These are phyloP conservation scores for Candida saitoana DNA, from an alignment of 805 yeast species.

Conservation along the genomic window DNA sequence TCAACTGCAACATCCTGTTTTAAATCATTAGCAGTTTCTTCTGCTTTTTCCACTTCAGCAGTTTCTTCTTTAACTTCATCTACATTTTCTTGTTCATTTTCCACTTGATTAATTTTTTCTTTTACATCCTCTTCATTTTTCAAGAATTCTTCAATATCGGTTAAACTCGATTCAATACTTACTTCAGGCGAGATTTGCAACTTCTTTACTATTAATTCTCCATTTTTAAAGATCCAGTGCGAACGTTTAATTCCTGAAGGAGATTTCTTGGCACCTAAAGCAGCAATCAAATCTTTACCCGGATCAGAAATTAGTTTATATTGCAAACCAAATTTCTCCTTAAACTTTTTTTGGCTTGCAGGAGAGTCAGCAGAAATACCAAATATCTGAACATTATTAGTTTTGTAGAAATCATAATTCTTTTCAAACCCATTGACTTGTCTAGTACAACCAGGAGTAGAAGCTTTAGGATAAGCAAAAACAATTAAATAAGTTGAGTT, in stretches of 20 bases:
- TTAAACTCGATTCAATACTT: slow-evolving; percentile 57
- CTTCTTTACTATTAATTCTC: slow-evolving; percentile 54
- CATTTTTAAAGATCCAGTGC: slow-evolving; percentile 87
- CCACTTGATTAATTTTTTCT: slow-evolving; percentile 7
- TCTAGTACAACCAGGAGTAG: slow-evolving; percentile 94
- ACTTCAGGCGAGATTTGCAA: slow-evolving; percentile 50
- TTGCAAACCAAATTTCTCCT: slow-evolving; percentile 66
- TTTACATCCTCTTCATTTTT: slow-evolving; percentile 12
- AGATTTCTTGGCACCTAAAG: slow-evolving; percentile 77
- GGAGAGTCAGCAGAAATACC: slow-evolving; percentile 86
- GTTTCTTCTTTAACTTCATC: neutral
- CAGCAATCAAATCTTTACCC: slow-evolving; percentile 57
- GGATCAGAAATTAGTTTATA: slow-evolving; percentile 80
- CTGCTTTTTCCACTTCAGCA: slow-evolving; percentile 1
- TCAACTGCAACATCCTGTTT: neutral
- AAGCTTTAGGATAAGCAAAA: slow-evolving; percentile 83
- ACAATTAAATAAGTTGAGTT: slow-evolving; percentile 34
- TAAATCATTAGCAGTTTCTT: slow-evolving; percentile 1
- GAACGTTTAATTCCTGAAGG: slow-evolving; percentile 79
- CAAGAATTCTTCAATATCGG: slow-evolving; percentile 46
- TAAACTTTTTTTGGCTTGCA: slow-evolving; percentile 71
- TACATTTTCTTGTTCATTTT: slow-evolving; percentile 6
- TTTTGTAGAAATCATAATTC: slow-evolving; percentile 49
- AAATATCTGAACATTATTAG: slow-evolving; percentile 54
- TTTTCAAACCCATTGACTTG: slow-evolving; percentile 89